Evolutionary conservation across 208 protist genomes (phyloP), one percentile per base, ranked within the genome.

Genomic region (Tritrichomonas foetus): DNA sequence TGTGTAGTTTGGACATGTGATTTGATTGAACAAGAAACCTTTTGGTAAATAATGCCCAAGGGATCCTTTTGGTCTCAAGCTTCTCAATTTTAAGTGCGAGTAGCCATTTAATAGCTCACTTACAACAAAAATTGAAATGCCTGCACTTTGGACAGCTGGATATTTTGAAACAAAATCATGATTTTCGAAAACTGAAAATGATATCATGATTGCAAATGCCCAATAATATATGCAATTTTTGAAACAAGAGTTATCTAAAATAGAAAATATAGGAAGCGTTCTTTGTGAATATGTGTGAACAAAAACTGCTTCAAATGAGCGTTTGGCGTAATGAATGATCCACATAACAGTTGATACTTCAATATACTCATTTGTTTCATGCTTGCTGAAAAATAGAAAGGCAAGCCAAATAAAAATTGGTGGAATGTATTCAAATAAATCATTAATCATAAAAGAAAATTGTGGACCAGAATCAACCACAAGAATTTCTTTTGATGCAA

Each of bases 1-100:
- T 47, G 69, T 78, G 44, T 78, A 78, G 36, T 78, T 78, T 44
- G 69, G 69, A 78, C 9, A 39, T 78, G 69, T 78, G 39, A 78
- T 78, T 27, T 33, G 39, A 44, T 78, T 44, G 69, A 78, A 78
- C 20, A 78, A 20, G 33, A 78, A 78, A 16, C 69, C 69, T 47
- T 39, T 78, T 47, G 69, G 69, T 22, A 78, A 44, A 33, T 44
- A 78, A 78, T 47, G 69, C 3, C 5, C 69, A 44, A 44, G 27
- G 44, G 69, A 78, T 9, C 69, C 69, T 78, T 78, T 78, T 78
- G 69, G 69, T 47, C 69, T 25, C 3, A 78, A 25, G 20, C 20
- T 25, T 27, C 33, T 2, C 1, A 78, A 25, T 47, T 8, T 36
- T 9, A 44, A 78, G 44, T 78, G 69, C 5, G 9, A 78, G 44